Evolutionary conservation across 768 basidiomycete genomes (phyloP).

Genomic region (Collybiopsis confluens): DNA sequence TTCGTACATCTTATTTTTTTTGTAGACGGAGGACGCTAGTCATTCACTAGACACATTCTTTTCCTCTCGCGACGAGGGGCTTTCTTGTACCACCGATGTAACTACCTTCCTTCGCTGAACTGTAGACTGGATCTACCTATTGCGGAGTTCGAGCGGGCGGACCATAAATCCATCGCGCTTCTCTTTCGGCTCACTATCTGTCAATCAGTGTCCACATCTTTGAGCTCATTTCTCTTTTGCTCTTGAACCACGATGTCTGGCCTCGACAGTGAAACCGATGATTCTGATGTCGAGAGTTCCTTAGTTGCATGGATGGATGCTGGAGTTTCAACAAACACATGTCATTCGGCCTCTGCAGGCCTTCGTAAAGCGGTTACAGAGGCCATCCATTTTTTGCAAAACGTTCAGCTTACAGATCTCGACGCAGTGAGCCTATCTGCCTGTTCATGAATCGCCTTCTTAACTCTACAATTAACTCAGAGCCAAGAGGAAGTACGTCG

Average conservation of each 20-base stretch:
- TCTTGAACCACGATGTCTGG: neutral
- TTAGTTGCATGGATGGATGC: neutral
- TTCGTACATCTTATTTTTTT: slow-evolving; percentile 9
- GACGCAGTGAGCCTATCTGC: neutral
- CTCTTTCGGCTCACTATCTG: slow-evolving; percentile 1
- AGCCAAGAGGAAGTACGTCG: neutral
- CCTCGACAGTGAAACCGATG: neutral
- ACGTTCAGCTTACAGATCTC: neutral
- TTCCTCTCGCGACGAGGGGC: slow-evolving; percentile 45
- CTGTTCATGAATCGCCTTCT: too few relatives aligned
- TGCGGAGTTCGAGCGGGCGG: neutral
- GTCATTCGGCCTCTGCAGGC: neutral
- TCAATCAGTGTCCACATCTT: neutral
- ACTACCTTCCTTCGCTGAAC: slow-evolving; percentile 54
- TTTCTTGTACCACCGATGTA: slow-evolving; percentile 54
- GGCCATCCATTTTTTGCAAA: neutral
- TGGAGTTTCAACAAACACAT: neutral
- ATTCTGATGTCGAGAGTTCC: slow-evolving; percentile 8
- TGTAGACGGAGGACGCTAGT: slow-evolving; percentile 55
- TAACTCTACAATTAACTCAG: too few relatives aligned
- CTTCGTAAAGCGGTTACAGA: neutral
- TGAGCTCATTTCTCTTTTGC: neutral
- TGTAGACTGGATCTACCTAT: too few relatives aligned
- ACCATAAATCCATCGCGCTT: neutral
- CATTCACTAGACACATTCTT: slow-evolving; percentile 59